Base-by-base conservation (phyloP, 139 green algal species). In the Coelastrella sp. region DNA sequence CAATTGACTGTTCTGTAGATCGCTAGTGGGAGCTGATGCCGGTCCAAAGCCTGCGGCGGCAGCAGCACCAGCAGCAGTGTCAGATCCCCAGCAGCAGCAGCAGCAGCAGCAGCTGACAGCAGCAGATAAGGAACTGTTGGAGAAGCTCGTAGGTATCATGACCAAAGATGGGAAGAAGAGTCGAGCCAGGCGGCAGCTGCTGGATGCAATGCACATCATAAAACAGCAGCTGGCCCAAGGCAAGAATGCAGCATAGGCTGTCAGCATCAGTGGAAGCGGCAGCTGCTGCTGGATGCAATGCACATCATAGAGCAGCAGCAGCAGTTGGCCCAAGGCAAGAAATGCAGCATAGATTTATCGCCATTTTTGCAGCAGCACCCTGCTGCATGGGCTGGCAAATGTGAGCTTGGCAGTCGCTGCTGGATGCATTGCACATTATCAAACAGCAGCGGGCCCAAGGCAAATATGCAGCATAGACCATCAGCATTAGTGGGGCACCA, bases 111-210 rank as follows among this genome's bases (percentile, higher is more conserved):
- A 56, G 75, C 79, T 91, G n/a, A 80, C 32, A 16, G 60, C 79
- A 61, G 88, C 83, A 56, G 88, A 91, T 19, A 64, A 20, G 3
- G 47, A 81, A 16, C 10, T 56, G 0, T 61, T 91, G 5, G 80
- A 78, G 20, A 89, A 92, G 82, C 89, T 92, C 7, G 74, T 92
- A 11, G 89, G 89, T 5, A 68, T 83, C 3, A 19, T 92, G 17
- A 92, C 82, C 4, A 92, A 92, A 60, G 74, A 92, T 22, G 89
- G 89, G 32, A 92, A 92, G 89, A 87, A 87, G 59, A 86, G 74
- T 73, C 6, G 66, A 4, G 89, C 89, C 10, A 64, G 77, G 20
- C 32, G 82, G 5, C 17, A 75, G 16, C 82, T 89, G 73, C 60
- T 89, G 20, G 89, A 92, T 64, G 89, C 89, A 4, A 86, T 92